Conservation (phyloP, 73 alveolate genomes). For the Blepharisma japonicum region DNA sequence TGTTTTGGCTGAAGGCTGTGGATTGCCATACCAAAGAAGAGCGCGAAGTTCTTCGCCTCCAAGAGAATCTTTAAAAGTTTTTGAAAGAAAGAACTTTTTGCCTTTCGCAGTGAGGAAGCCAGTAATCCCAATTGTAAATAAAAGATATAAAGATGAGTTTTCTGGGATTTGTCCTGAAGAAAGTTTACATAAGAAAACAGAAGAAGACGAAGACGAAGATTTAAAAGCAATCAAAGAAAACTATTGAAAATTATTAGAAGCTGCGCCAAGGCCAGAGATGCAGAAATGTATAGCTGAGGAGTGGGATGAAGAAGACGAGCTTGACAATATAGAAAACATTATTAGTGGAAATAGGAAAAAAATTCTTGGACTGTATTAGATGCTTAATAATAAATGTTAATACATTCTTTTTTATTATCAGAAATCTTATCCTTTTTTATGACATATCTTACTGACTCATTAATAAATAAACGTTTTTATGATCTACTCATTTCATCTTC, state of each 20-base stretch:
- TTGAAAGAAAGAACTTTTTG: not conserved
- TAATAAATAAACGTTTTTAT: no score
- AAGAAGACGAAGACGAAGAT: slow-evolving; percentile 19
- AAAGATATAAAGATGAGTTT: slow-evolving; percentile 7
- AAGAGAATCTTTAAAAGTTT: not conserved
- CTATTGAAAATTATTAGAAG: slow-evolving; percentile 19
- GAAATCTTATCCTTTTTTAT: no score
- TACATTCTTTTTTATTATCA: no score
- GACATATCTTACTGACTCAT: no score
- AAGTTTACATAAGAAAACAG: not conserved
- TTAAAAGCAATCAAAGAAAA: slow-evolving; percentile 8
- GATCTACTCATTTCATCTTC: no score
- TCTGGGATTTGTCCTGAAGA: slow-evolving; percentile 6
- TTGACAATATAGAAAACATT: not conserved
- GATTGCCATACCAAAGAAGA: slow-evolving; percentile 19
- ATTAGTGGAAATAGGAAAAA: not conserved
- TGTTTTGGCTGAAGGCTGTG: not conserved
- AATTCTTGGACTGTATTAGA: not conserved
- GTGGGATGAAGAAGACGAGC: slow-evolving; percentile 12
- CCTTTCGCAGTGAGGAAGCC: slow-evolving; percentile 16
- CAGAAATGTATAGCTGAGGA: not conserved
- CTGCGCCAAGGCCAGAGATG: not conserved
- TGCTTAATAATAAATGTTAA: no score
- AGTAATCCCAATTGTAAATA: not conserved
- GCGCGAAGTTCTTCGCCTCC: slow-evolving; percentile 31